These are phyloP conservation scores for Letharia lupina DNA, from an alignment of 495 filamentous ascomycete species.

Conservation along the genomic window DNA sequence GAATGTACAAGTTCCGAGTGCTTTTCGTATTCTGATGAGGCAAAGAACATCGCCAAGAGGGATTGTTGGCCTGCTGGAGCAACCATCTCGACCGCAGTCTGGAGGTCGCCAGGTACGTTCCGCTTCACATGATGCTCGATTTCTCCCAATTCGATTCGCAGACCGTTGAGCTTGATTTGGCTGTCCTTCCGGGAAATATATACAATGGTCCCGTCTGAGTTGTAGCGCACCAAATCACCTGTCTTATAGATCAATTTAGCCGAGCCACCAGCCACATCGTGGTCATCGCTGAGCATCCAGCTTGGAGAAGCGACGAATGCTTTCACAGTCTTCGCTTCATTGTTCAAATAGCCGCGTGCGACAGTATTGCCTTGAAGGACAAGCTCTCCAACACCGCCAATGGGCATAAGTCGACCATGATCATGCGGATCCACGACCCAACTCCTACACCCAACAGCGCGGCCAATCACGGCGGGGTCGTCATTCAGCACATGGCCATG, in stretches of 20 bases:
- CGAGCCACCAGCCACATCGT: background rate
- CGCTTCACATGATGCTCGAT: slow-evolving; percentile 32
- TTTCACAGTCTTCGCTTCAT: slow-evolving; percentile 35
- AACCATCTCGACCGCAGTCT: slow-evolving; percentile 41
- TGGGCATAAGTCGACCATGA: slow-evolving; percentile 40
- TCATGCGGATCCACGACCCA: slow-evolving; percentile 47
- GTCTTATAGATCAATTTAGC: slow-evolving; percentile 45
- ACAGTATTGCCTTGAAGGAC: slow-evolving; percentile 47
- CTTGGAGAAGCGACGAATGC: slow-evolving; percentile 40
- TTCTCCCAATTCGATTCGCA: slow-evolving; percentile 38
- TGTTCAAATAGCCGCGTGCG: slow-evolving; percentile 42
- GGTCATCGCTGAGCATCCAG: slow-evolving; percentile 33
- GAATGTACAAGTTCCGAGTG: background rate
- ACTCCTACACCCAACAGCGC: slow-evolving; percentile 27
- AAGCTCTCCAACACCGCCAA: slow-evolving; percentile 48
- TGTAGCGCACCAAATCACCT: slow-evolving; percentile 48
- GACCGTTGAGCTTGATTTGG: slow-evolving; percentile 44
- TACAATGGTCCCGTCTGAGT: slow-evolving; percentile 37
- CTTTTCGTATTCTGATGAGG: background rate
- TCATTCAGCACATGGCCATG: slow-evolving; percentile 9
- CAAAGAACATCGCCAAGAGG: slow-evolving; percentile 35
- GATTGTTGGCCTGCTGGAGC: slow-evolving; percentile 34
- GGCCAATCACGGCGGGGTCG: slow-evolving; percentile 31
- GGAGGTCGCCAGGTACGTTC: slow-evolving; percentile 26
- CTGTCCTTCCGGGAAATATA: slow-evolving; percentile 49